These are phyloP conservation scores for Metschnikowia orientalis DNA, from an alignment of 805 yeast genomes.

Conservation along the genomic window DNA sequence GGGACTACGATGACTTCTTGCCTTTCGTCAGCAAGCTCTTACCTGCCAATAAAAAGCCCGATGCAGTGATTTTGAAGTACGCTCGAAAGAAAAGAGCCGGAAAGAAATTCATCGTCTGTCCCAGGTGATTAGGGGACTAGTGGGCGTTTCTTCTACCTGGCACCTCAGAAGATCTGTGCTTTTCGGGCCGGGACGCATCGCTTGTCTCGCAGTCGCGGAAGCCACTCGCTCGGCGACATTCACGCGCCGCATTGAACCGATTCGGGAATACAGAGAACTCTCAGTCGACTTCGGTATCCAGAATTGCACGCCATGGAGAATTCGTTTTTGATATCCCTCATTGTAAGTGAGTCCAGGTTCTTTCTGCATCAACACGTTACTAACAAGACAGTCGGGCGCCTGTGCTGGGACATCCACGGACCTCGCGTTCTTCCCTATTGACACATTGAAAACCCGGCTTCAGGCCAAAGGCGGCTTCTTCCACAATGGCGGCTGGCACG, in stretches of 20 bases:
- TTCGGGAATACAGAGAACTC: slow-evolving; percentile 3
- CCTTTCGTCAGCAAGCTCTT: slow-evolving; percentile 30
- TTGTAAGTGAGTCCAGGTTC: slow-evolving; percentile 23
- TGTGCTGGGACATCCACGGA: slow-evolving; percentile 97
- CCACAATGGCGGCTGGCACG: slow-evolving; percentile 86
- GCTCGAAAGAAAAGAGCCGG: slow-evolving; percentile 34
- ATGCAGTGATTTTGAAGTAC: slow-evolving; percentile 34
- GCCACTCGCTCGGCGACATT: neutral
- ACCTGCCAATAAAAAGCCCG: slow-evolving; percentile 36
- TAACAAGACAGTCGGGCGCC: slow-evolving; percentile 66
- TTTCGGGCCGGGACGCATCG: no score
- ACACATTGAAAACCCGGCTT: slow-evolving; percentile 86
- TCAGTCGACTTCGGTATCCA: neutral
- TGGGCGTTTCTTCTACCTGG: no score
- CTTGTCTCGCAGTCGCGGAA: no score
- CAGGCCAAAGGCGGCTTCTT: slow-evolving; percentile 96
- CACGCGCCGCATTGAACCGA: slow-evolving; percentile 4
- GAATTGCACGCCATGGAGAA: slow-evolving; percentile 22
- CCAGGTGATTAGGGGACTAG: slow-evolving; percentile 9
- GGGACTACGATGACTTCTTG: slow-evolving; percentile 39
- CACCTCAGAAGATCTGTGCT: no score
- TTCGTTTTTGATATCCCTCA: slow-evolving; percentile 29
- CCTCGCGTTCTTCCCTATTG: slow-evolving; percentile 91
- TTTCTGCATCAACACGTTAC: slow-evolving; percentile 5
- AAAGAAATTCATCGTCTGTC: slow-evolving; percentile 29